Conservation (phyloP, 371 early-diverging fungal genomes). For the Umbelopsis sp. region DNA sequence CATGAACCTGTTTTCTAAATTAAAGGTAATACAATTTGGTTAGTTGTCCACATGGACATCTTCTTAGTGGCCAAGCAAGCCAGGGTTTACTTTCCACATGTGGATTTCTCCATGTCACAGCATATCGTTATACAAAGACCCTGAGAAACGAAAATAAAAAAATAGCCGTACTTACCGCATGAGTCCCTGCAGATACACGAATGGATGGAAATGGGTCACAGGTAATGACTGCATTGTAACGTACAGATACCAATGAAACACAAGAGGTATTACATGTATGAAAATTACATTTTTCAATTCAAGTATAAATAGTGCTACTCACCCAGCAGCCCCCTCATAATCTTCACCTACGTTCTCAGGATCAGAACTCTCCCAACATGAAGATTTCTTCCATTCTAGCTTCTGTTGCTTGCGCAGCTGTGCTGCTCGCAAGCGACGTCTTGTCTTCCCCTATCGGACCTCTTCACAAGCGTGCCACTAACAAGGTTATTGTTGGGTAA, state of each 20-base stretch:
- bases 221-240: neutral
- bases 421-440: conserved; percentile 7
- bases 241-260: neutral
- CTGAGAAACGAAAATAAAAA: neutral
- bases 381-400: conserved; percentile 33
- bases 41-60: neutral
- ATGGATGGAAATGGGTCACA: neutral
- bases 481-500: conserved; percentile 25
- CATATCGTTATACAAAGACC: conserved; percentile 8
- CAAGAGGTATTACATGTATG: neutral
- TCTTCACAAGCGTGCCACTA: conserved; percentile 1
- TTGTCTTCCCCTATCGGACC: conserved; percentile 3
- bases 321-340: neutral
- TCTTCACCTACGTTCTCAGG: neutral
- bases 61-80: neutral
- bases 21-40: neutral
- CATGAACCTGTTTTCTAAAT: neutral
- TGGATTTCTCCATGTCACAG: conserved; percentile 16
- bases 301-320: neutral
- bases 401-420: conserved; percentile 26
- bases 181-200: neutral
- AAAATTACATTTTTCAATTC: too few relatives aligned
- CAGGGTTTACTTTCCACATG: conserved; percentile 11
- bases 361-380: conserved; percentile 25
- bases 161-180: neutral